Conservation (phyloP, 768 basidiomycete genomes). For the Panus rudis region DNA sequence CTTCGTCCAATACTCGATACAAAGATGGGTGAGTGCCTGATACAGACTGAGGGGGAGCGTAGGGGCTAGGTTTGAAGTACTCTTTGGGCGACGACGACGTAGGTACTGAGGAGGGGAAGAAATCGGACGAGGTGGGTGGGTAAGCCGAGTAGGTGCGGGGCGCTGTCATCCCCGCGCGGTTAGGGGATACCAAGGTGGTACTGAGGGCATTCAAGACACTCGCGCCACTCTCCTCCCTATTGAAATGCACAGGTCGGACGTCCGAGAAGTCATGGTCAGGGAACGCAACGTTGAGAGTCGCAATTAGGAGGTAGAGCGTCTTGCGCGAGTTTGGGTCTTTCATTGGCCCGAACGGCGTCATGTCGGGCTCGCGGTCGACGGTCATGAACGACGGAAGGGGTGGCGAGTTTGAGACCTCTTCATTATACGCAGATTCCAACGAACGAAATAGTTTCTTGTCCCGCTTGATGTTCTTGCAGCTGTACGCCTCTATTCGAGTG, state of each 20-base stretch:
- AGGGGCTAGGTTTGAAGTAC: slow-evolving; percentile 49
- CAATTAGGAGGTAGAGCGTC: slow-evolving; percentile 93
- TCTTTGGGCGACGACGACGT: slow-evolving; percentile 65
- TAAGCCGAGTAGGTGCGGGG: slow-evolving; percentile 85
- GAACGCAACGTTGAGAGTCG: slow-evolving; percentile 94
- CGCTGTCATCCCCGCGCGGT: slow-evolving; percentile 55
- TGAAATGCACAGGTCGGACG: slow-evolving; percentile 85
- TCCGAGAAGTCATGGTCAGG: slow-evolving; percentile 97
- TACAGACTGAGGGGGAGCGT: slow-evolving; percentile 64
- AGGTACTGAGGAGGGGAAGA: slow-evolving; percentile 71
- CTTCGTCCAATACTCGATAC: slow-evolving; percentile 82
- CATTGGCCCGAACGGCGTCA: slow-evolving; percentile 88
- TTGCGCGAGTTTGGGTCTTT: slow-evolving; percentile 80
- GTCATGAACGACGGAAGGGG: slow-evolving; percentile 78
- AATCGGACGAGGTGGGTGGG: slow-evolving; percentile 62
- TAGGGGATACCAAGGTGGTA: slow-evolving; percentile 72
- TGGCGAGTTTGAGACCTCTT: slow-evolving; percentile 75
- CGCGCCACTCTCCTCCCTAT: slow-evolving; percentile 66
- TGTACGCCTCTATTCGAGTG: slow-evolving; percentile 93
- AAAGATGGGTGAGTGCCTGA: slow-evolving; percentile 85
- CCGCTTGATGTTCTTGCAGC: slow-evolving; percentile 93
- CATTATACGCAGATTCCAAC: slow-evolving; percentile 82
- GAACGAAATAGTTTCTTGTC: slow-evolving; percentile 95
- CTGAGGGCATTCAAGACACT: slow-evolving; percentile 79
- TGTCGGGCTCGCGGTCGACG: slow-evolving; percentile 61